These are phyloP conservation scores for Pseudocercospora fuligena DNA, from an alignment of 2,329 filamentous ascomycete species.

Conservation along the genomic window DNA sequence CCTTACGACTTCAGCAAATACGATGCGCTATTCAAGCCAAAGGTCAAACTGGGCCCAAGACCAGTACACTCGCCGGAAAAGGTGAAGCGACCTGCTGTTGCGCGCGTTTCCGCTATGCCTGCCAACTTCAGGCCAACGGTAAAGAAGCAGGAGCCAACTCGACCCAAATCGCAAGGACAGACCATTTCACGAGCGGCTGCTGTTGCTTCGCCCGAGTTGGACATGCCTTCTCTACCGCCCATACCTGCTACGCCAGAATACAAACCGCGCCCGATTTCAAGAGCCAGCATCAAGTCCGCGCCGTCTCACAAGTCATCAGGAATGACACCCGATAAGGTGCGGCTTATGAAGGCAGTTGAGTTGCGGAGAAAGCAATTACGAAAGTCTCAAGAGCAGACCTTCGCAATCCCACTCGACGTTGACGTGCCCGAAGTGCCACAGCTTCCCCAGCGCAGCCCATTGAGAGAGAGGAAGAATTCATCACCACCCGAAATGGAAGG, in stretches of 20 bases:
- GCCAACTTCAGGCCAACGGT: constrained; percentile 31
- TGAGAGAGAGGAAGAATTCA: not conserved
- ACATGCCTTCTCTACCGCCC: constrained; percentile 39
- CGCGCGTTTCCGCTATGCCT: constrained; percentile 53
- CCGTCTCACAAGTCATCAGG: constrained; percentile 45
- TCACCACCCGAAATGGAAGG: constrained; percentile 2
- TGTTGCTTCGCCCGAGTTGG: constrained; percentile 11
- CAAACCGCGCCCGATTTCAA: constrained; percentile 40
- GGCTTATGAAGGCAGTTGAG: constrained; percentile 93
- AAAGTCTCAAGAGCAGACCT: constrained; percentile 34
- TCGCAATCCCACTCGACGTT: constrained; percentile 18
- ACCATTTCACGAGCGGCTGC: constrained; percentile 17
- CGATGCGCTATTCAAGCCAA: constrained; percentile 64
- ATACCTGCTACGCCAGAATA: constrained; percentile 42
- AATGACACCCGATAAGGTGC: constrained; percentile 85
- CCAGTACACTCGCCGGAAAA: constrained; percentile 60
- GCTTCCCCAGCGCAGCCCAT: constrained; percentile 17
- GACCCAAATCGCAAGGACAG: constrained; percentile 43
- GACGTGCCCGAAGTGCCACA: constrained; percentile 28
- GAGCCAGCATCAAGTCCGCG: constrained; percentile 49
- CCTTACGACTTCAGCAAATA: constrained; percentile 53
- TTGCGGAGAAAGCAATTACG: constrained; percentile 79
- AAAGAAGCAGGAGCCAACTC: constrained; percentile 39
- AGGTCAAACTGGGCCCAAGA: constrained; percentile 86
- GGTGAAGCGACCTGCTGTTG: constrained; percentile 59